Evolutionary conservation across 495 filamentous ascomycete genomes (phyloP).

Genomic region (Talaromyces nanjingensis): DNA sequence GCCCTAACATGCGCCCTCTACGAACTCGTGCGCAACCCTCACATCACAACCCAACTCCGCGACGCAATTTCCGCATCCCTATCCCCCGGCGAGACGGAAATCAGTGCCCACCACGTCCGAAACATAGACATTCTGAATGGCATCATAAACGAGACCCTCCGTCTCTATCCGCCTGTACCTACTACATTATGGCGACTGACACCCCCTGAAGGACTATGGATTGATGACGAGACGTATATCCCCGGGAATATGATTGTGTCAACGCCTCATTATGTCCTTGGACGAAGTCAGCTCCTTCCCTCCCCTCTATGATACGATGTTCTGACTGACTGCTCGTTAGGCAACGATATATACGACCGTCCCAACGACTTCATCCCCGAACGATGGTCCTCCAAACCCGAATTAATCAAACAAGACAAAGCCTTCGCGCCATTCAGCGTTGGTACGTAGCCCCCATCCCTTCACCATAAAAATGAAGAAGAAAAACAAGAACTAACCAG

Average conservation of each 20-base stretch:
- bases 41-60: conserved; percentile 7
- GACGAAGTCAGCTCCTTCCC: conserved; percentile 14
- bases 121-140: conserved; percentile 27
- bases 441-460: neutral
- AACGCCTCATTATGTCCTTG: conserved; percentile 27
- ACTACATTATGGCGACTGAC: conserved; percentile 16
- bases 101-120: neutral
- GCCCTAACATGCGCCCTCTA: conserved; percentile 30
- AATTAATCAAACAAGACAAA: conserved; percentile 14
- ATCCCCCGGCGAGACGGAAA: conserved; percentile 5
- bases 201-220: conserved; percentile 17
- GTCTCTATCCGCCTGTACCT: conserved; percentile 29
- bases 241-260: conserved; percentile 20
- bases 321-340: neutral
- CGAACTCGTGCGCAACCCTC: conserved; percentile 26
- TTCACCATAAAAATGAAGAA: neutral
- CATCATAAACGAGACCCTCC: conserved; percentile 41
- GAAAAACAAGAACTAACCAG: neutral
- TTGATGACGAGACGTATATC: conserved; percentile 19
- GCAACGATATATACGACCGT: conserved; percentile 14
- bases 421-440: conserved; percentile 8
- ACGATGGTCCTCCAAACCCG: conserved; percentile 37
- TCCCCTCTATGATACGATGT: neutral
- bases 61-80: conserved; percentile 12
- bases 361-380: conserved; percentile 44